These are phyloP conservation scores for Beauveria scarabaeidicola DNA, from an alignment of 2,329 filamentous ascomycete species.

Conservation along the genomic window DNA sequence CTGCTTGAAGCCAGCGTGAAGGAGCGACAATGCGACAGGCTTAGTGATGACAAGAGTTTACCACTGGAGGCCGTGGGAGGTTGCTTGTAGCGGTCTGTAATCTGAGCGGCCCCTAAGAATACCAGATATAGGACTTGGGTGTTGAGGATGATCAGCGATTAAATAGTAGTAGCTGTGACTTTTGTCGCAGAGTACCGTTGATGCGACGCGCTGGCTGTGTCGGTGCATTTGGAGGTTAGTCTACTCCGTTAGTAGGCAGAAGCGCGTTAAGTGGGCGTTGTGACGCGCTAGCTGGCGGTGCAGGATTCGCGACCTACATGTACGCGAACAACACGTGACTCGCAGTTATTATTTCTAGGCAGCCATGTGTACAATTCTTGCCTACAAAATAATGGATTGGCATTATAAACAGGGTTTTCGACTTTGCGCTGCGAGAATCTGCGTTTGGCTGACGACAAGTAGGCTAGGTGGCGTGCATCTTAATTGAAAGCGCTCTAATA, in stretches of 20 bases:
- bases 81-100: background rate
- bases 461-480: too few relatives aligned
- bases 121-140: background rate
- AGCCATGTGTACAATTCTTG: too few relatives aligned
- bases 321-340: slow-evolving; percentile 10
- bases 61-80: background rate
- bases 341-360: too few relatives aligned
- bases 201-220: slow-evolving; percentile 4
- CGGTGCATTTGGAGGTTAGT: background rate
- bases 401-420: too few relatives aligned
- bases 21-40: background rate
- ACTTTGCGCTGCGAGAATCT: too few relatives aligned
- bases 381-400: too few relatives aligned
- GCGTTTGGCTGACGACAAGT: too few relatives aligned
- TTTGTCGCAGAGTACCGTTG: background rate
- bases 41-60: background rate
- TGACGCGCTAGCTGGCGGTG: slow-evolving; percentile 1
- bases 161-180: background rate
- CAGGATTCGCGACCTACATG: background rate
- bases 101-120: too few relatives aligned
- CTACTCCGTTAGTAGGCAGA: too few relatives aligned
- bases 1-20: slow-evolving; percentile 9
- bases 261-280: slow-evolving; percentile 13
- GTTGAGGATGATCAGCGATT: background rate
- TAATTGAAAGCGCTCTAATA: too few relatives aligned